A percentile compares a stretch with the other conserved stretches of the same genome.
These are phyloP conservation scores for Scheffersomyces stipitis DNA, from an alignment of 805 yeast genomes.

Conservation along the genomic window DNA sequence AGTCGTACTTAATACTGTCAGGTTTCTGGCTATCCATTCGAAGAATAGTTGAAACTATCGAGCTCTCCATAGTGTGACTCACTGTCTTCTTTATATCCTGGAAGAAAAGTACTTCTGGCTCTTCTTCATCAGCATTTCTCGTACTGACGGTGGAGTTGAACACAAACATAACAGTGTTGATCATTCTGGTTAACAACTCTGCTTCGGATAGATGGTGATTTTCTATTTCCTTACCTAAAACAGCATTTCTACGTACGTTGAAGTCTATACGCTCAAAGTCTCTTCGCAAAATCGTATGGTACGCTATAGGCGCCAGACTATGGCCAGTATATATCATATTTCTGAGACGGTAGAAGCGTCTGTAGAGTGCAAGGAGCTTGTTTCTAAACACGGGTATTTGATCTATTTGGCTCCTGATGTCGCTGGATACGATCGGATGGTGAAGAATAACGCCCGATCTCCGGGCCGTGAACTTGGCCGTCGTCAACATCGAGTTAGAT, in stretches of 20 bases:
- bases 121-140: conserved; percentile 5
- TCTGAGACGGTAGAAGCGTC: conserved; percentile 32
- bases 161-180: conserved; percentile 30
- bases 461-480: conserved; percentile 1
- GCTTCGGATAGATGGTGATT: too few relatives aligned
- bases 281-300: conserved; percentile 23
- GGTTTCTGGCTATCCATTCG: conserved; percentile 23
- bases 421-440: neutral
- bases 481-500: too few relatives aligned
- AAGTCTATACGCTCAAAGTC: conserved; percentile 19
- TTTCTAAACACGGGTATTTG: conserved; percentile 7
- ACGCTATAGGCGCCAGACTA: conserved; percentile 9
- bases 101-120: conserved; percentile 12
- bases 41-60: conserved; percentile 23
- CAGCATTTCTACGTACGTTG: conserved; percentile 12
- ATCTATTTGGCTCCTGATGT: neutral
- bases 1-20: conserved; percentile 22
- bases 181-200: conserved; percentile 19
- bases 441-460: neutral
- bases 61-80: conserved; percentile 19
- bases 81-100: conserved; percentile 15
- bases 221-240: too few relatives aligned
- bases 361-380: conserved; percentile 24
- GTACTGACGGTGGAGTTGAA: conserved; percentile 28
- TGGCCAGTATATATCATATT: conserved; percentile 17